Evolutionary conservation across 2,329 filamentous ascomycete genomes (phyloP).

Genomic region (Orbilia oligospora): DNA sequence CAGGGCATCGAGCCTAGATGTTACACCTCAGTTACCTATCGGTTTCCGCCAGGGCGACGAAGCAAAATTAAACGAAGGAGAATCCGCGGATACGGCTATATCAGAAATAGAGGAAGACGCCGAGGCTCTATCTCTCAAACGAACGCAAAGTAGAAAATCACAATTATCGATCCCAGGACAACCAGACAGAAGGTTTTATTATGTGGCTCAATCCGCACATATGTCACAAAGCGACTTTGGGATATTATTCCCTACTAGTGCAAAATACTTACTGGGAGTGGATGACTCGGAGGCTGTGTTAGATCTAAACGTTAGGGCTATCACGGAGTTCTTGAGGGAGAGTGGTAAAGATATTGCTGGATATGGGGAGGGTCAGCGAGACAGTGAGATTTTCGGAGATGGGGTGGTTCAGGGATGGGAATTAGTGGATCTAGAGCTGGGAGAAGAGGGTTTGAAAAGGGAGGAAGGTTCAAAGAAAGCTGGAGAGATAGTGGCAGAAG

Average conservation of each 20-base stretch:
- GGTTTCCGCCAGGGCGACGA: slow-evolving; percentile 45
- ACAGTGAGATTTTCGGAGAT: slow-evolving; percentile 69
- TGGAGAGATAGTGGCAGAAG: not conserved
- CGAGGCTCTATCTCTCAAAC: slow-evolving; percentile 12
- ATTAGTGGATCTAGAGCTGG: slow-evolving; percentile 66
- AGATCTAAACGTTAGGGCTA: slow-evolving; percentile 74
- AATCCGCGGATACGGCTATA: not conserved
- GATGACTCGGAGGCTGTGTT: slow-evolving; percentile 74
- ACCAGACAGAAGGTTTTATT: slow-evolving; percentile 78
- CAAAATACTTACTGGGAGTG: slow-evolving; percentile 73
- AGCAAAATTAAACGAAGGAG: slow-evolving; percentile 36
- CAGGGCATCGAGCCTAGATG: slow-evolving; percentile 45
- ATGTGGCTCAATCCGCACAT: slow-evolving; percentile 80
- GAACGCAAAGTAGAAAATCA: slow-evolving; percentile 38
- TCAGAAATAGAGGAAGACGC: not conserved
- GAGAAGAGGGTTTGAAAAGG: slow-evolving; percentile 62
- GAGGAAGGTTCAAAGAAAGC: not conserved
- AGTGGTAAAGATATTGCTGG: slow-evolving; percentile 29
- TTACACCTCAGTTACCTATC: slow-evolving; percentile 44
- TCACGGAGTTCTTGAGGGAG: slow-evolving; percentile 69
- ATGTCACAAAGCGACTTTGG: slow-evolving; percentile 88
- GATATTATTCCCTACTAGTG: slow-evolving; percentile 81
- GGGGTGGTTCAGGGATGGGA: slow-evolving; percentile 68
- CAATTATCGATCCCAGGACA: slow-evolving; percentile 35
- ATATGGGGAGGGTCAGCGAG: slow-evolving; percentile 68